Evolutionary conservation across 1,284 basidiomycete species (phyloP).

Genomic region (Mycosarcoma maydis): DNA sequence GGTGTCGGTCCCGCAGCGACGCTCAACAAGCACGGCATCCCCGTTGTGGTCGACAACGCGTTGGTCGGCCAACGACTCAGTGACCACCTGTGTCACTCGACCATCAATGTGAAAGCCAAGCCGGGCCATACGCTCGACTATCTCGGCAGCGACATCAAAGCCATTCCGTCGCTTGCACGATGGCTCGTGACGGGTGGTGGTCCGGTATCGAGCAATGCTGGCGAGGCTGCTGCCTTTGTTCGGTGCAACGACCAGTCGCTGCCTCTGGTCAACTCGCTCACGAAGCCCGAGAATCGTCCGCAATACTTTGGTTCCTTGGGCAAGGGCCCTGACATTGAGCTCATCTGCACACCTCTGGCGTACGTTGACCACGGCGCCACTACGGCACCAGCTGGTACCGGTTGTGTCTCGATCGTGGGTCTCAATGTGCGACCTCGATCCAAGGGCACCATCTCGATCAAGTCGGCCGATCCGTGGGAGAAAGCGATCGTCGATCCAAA

Average conservation of each 20-base stretch:
- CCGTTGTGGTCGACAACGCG: conserved; percentile 37
- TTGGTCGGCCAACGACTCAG: conserved; percentile 56
- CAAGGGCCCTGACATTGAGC: conserved; percentile 65
- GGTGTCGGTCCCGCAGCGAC: conserved; percentile 71
- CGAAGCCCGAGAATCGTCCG: conserved; percentile 47
- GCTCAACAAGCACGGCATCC: conserved; percentile 46
- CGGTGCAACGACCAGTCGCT: conserved; percentile 62
- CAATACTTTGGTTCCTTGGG: conserved; percentile 53
- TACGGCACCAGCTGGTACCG: conserved; percentile 33
- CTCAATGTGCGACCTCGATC: conserved; percentile 52
- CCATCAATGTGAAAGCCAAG: conserved; percentile 32
- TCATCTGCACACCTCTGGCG: conserved; percentile 45
- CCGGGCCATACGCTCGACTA: conserved; percentile 43
- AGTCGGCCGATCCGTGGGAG: conserved; percentile 40
- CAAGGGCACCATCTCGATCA: conserved; percentile 40
- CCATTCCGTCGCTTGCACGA: conserved; percentile 23
- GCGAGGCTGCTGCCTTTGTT: conserved; percentile 65
- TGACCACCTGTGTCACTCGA: conserved; percentile 55
- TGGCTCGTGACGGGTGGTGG: conserved; percentile 51
- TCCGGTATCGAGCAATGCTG: conserved; percentile 46
- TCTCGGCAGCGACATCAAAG: conserved; percentile 32
- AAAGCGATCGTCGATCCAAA: conserved; percentile 48
- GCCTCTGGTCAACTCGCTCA: conserved; percentile 42
- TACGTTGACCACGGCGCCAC: conserved; percentile 45
- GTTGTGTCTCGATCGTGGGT: conserved; percentile 40